A percentile compares a stretch with the other conserved stretches of the same genome.
Conservation (phyloP, 768 basidiomycete species). For the Neoboletus magnificus region DNA sequence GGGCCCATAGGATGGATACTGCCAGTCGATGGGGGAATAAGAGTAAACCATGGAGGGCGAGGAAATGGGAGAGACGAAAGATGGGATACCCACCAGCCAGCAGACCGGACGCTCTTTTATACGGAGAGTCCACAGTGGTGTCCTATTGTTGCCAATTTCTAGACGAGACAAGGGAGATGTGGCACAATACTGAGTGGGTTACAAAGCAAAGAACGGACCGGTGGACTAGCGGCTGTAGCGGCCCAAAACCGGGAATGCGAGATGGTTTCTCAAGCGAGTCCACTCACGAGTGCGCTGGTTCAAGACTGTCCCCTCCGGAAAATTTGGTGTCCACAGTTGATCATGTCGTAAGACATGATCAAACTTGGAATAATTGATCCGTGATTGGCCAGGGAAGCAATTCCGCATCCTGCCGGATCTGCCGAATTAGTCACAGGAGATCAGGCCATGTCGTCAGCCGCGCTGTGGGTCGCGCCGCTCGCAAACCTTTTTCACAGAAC, state of each 20-base stretch:
- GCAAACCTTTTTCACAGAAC: conserved; percentile 58
- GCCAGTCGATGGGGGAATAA: not conserved
- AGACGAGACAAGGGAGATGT: not conserved
- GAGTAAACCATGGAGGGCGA: not conserved
- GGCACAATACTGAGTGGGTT: not conserved
- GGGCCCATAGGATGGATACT: not conserved
- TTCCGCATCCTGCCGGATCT: conserved; percentile 84
- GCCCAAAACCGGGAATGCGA: conserved; percentile 81
- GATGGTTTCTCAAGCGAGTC: conserved; percentile 54
- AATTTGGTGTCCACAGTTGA: conserved; percentile 80
- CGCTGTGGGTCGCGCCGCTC: conserved; percentile 71
- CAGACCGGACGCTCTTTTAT: conserved; percentile 9
- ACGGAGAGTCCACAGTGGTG: not conserved
- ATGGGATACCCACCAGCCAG: not conserved
- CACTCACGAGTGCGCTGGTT: conserved; percentile 80
- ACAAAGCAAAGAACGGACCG: conserved; percentile 2
- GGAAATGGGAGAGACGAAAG: not conserved
- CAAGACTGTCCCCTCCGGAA: conserved; percentile 93
- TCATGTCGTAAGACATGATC: conserved; percentile 60
- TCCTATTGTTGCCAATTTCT: conserved; percentile 1
- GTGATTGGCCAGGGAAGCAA: conserved; percentile 89
- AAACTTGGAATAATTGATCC: conserved; percentile 81
- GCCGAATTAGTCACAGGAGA: conserved; percentile 95
- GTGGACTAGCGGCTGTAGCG: conserved; percentile 77
- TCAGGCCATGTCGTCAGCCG: conserved; percentile 82